Conservation (phyloP, 345 rosid genomes). For the Brassica incana region DNA sequence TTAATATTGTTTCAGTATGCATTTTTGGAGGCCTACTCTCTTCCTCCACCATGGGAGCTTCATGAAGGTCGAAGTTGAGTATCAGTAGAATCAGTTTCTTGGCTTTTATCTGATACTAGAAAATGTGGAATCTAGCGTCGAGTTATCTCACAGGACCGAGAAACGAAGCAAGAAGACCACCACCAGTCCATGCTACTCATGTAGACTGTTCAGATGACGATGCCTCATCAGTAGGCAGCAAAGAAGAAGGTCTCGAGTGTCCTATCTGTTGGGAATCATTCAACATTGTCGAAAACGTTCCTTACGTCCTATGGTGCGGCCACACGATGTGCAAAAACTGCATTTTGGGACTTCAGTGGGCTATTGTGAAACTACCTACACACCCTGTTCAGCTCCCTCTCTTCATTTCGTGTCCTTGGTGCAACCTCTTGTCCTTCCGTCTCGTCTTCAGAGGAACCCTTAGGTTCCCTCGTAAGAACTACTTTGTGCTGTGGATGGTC, state of each 20-base stretch:
- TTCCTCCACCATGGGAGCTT: neutral
- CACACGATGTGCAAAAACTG: constrained; percentile 91
- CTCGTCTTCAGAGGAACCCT: constrained; percentile 72
- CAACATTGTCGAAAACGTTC: constrained; percentile 87
- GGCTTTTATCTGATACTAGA: constrained; percentile 21
- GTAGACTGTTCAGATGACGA: constrained; percentile 82
- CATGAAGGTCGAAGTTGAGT: constrained; percentile 7
- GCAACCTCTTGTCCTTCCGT: constrained; percentile 76
- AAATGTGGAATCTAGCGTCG: constrained; percentile 69
- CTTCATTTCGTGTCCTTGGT: constrained; percentile 91
- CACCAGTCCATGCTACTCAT: constrained; percentile 37
- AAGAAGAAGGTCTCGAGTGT: constrained; percentile 84
- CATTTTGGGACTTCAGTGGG: constrained; percentile 76
- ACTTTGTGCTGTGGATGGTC: constrained; percentile 94
- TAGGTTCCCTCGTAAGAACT: constrained; percentile 81
- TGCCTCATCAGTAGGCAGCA: constrained; percentile 51
- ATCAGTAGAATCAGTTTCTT: neutral
- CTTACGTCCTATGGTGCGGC: constrained; percentile 89
- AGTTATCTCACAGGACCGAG: constrained; percentile 46
- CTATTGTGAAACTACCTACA: constrained; percentile 70
- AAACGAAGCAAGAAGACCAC: constrained; percentile 37
- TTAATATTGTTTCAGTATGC: constrained; percentile 1
- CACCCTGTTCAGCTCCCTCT: constrained; percentile 83
- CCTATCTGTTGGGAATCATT: constrained; percentile 91
- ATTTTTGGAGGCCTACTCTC: neutral